phyloP scores from a whole-genome alignment of 2,329 filamentous ascomycete species.

The Bipolaris sorokiniana region DNA sequence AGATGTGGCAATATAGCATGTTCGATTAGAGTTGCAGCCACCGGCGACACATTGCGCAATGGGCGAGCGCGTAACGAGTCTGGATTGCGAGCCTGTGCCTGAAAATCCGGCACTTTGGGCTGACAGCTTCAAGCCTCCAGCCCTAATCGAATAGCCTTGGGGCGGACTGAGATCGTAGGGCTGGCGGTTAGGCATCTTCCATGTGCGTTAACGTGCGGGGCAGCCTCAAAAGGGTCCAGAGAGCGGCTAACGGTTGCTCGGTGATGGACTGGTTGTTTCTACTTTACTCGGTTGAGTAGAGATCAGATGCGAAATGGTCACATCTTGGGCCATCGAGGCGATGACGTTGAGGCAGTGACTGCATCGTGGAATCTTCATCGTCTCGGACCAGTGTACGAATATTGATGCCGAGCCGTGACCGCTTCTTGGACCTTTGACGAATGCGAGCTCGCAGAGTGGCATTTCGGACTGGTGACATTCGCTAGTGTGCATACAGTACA shows the following conservation, averaged over 20 bases:
- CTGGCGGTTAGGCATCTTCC: constrained; percentile 38
- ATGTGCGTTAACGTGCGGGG: constrained; percentile 20
- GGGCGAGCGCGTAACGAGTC: constrained; percentile 29
- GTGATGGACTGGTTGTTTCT: constrained; percentile 14
- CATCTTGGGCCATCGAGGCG: constrained; percentile 11
- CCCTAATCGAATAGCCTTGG: constrained; percentile 4
- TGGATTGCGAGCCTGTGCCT: constrained; percentile 24
- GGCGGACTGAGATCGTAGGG: constrained; percentile 26
- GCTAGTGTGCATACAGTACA: not conserved
- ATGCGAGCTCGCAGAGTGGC: constrained; percentile 7
- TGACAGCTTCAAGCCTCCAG: constrained; percentile 7
- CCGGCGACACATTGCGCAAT: no score
- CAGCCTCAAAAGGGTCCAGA: constrained; percentile 31
- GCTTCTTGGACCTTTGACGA: constrained; percentile 11
- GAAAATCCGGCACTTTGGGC: constrained; percentile 27
- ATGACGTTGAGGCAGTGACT: constrained; percentile 13
- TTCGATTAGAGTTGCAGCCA: constrained; percentile 39
- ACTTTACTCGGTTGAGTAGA: constrained; percentile 28
- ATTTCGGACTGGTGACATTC: constrained; percentile 3
- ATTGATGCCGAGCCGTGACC: constrained; percentile 13
- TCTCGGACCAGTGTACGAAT: not conserved
- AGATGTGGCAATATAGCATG: constrained; percentile 18
- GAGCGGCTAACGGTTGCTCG: constrained; percentile 33
- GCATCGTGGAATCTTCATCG: not conserved
- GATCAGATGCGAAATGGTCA: constrained; percentile 15